A percentile compares a stretch with the other conserved stretches of the same genome.
Evolutionary conservation across 139 green algal species (phyloP).

Genomic region (Auxenochlorella pyrenoidosa): DNA sequence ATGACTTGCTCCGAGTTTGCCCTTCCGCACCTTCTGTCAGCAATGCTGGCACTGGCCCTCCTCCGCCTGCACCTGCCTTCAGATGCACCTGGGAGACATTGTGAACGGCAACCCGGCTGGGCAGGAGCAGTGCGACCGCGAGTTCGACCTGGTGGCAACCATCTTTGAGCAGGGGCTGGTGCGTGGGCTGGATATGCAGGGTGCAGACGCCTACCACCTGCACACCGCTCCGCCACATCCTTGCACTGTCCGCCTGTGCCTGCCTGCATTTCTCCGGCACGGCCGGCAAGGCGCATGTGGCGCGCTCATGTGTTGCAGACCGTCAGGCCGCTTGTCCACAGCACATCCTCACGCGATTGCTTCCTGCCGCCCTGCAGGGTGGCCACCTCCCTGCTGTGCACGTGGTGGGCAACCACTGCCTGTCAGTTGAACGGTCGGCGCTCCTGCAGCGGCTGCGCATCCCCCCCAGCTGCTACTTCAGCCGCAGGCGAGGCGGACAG

Average conservation of each 20-base stretch:
- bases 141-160: constrained; percentile 37
- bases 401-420: constrained; percentile 80
- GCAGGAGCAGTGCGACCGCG: constrained; percentile 16
- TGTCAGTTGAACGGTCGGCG: constrained; percentile 44
- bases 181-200: not conserved
- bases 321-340: too few relatives aligned
- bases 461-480: constrained; percentile 60
- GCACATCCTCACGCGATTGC: too few relatives aligned
- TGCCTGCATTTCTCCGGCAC: not conserved
- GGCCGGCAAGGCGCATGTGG: not conserved
- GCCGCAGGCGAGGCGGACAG: not conserved
- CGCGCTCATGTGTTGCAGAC: too few relatives aligned
- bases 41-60: too few relatives aligned
- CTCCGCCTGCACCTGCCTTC: too few relatives aligned
- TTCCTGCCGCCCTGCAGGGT: not conserved
- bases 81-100: constrained; percentile 72
- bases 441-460: constrained; percentile 58
- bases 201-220: not conserved
- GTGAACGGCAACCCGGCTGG: constrained; percentile 66
- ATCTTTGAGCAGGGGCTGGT: constrained; percentile 40
- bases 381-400: constrained; percentile 49
- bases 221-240: too few relatives aligned
- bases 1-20: too few relatives aligned
- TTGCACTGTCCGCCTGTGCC: too few relatives aligned
- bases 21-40: too few relatives aligned